Evolutionary conservation across 2,329 filamentous ascomycete species (phyloP).

Genomic region (Colletotrichum musae): DNA sequence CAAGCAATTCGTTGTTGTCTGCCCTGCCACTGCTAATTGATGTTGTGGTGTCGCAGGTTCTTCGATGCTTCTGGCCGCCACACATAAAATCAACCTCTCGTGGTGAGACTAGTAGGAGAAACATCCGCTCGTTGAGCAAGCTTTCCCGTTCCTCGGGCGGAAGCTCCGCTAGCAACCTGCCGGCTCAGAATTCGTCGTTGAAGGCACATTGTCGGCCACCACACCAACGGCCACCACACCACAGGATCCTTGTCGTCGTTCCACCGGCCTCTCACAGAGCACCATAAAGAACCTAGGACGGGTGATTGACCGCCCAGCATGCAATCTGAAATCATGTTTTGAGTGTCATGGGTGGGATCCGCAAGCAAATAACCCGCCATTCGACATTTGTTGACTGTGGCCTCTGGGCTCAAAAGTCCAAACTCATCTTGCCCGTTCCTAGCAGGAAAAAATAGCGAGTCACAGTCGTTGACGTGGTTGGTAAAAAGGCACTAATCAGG

Average conservation of each 20-base stretch:
- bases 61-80: background rate
- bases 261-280: constrained; percentile 17
- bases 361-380: constrained; percentile 11
- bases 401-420: constrained; percentile 8
- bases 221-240: constrained; percentile 17
- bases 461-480: constrained; percentile 22
- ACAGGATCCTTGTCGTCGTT: constrained; percentile 31
- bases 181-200: constrained; percentile 10
- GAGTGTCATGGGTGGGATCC: constrained; percentile 20
- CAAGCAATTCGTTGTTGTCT: constrained; percentile 1
- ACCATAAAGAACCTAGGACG: constrained; percentile 7
- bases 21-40: background rate
- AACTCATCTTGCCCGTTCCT: constrained; percentile 23
- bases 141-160: constrained; percentile 25
- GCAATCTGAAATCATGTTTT: constrained; percentile 24
- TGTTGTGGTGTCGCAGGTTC: background rate
- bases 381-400: constrained; percentile 14
- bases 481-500: constrained; percentile 3
- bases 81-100: constrained; percentile 4
- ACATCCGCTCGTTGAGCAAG: constrained; percentile 6
- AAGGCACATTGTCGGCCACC: constrained; percentile 11
- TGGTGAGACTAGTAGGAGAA: background rate
- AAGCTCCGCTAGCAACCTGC: constrained; percentile 15
- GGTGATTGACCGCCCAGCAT: constrained; percentile 32
- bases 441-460: constrained; percentile 4